phyloP scores from a whole-genome alignment of 2,329 filamentous ascomycete genomes.

The Xylaria sp. region DNA sequence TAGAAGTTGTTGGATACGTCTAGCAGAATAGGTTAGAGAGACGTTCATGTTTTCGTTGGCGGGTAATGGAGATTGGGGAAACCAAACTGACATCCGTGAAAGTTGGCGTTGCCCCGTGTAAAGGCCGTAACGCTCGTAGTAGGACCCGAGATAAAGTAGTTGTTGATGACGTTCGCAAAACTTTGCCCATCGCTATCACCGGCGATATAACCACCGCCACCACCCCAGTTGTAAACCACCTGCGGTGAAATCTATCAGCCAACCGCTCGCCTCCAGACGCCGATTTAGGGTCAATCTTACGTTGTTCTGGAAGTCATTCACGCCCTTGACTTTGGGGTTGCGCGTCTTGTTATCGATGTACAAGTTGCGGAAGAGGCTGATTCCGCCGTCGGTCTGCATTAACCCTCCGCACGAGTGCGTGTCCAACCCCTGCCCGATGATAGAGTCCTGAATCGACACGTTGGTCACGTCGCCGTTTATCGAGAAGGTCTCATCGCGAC shows the following conservation, averaged over 20 bases:
- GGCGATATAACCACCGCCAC: conserved; percentile 64
- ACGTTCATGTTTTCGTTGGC: not conserved
- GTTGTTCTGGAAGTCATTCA: conserved; percentile 63
- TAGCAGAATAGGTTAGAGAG: conserved; percentile 25
- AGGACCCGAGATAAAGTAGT: conserved; percentile 67
- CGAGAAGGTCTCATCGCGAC: conserved; percentile 65
- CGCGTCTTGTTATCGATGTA: conserved; percentile 68
- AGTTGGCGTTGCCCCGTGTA: conserved; percentile 64
- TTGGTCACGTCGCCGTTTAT: conserved; percentile 60
- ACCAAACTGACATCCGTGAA: conserved; percentile 56
- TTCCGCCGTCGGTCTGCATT: conserved; percentile 60
- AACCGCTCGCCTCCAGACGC: no score
- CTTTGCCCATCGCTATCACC: conserved; percentile 59
- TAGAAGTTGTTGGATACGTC: conserved; percentile 63
- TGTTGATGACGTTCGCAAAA: conserved; percentile 63
- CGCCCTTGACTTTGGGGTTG: conserved; percentile 66
- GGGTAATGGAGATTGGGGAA: not conserved
- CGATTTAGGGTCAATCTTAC: conserved; percentile 29
- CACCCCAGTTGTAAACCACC: conserved; percentile 66
- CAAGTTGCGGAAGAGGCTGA: conserved; percentile 63
- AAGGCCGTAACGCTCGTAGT: conserved; percentile 61
- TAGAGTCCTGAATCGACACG: conserved; percentile 62
- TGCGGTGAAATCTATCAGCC: conserved; percentile 33
- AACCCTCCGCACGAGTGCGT: conserved; percentile 64
- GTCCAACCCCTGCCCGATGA: conserved; percentile 64